Evolutionary conservation across 108 stramenopile genomes (phyloP).

Genomic region (Seminavis robusta): DNA sequence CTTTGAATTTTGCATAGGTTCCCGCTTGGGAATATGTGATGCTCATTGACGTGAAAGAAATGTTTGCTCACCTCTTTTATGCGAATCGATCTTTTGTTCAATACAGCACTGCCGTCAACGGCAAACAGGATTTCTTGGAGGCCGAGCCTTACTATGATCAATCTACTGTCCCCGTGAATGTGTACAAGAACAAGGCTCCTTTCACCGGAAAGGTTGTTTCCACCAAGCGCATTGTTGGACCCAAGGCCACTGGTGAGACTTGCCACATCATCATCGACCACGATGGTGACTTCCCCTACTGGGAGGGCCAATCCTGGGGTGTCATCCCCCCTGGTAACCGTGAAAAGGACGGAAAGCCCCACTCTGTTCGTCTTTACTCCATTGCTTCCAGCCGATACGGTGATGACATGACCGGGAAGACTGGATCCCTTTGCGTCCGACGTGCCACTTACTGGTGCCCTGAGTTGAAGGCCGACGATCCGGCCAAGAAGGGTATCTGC

Average conservation of each 20-base stretch:
- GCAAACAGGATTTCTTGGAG: slow-evolving; percentile 95
- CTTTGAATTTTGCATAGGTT: background rate
- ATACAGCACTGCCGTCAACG: slow-evolving; percentile 37
- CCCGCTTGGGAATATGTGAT: background rate
- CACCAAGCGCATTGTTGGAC: slow-evolving; percentile 96
- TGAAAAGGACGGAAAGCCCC: slow-evolving; percentile 96
- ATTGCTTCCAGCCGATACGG: slow-evolving; percentile 98
- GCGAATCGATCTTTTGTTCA: background rate
- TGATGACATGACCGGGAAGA: slow-evolving; percentile 96
- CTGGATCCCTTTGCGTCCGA: slow-evolving; percentile 94
- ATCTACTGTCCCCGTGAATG: slow-evolving; percentile 88
- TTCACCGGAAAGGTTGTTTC: slow-evolving; percentile 94
- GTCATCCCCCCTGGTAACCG: slow-evolving; percentile 92
- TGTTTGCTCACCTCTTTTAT: background rate
- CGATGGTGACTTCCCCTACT: slow-evolving; percentile 96
- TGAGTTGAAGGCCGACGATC: slow-evolving; percentile 93
- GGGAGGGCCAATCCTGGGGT: slow-evolving; percentile 98
- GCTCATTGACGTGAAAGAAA: background rate
- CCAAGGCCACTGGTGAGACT: slow-evolving; percentile 94
- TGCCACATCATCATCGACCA: slow-evolving; percentile 99
- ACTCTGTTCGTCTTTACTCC: slow-evolving; percentile 96
- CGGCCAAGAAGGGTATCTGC: slow-evolving; percentile 97
- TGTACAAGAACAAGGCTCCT: slow-evolving; percentile 97
- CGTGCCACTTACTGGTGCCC: slow-evolving; percentile 95
- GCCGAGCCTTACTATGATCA: slow-evolving; percentile 93